Evolutionary conservation across 1,284 basidiomycete genomes (phyloP), one percentile per base, ranked within the genome.

Genomic region (Ganoderma lucidum): DNA sequence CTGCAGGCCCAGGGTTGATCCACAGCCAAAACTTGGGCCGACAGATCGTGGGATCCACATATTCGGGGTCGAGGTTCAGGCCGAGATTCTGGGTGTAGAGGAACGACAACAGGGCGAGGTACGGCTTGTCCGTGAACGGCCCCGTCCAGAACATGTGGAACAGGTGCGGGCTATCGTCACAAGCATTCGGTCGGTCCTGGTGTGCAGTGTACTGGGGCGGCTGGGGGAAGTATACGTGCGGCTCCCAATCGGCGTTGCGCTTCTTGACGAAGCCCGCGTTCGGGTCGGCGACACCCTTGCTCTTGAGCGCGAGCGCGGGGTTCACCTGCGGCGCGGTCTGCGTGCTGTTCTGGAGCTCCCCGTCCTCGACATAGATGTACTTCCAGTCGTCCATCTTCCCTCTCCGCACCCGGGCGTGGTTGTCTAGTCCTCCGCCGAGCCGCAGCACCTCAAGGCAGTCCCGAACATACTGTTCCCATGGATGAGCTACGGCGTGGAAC

Each of bases 141-240:
- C 92, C 92, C 0, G 91, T 90, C 92, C 92, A 93, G 81, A 93
- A 94, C 85, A 93, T 93, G 81, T 94, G 92, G 83, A 92, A 93
- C 56, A 93, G 80, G 39, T 89, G 86, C 15, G 91, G 88, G 74
- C 90, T 86, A 64, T 88, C 86, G 0, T 88, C 91, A 79, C 92
- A 94, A 0, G 87, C 75, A 8, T 75, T 68, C 0, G 80, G 75
- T 63, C 81, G 80, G 62, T 81, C 82, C 61, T 83, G 83, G 72
- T 81, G 83, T 0, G 84, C 78, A 30, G 77, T 71, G 70, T 87
- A 83, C 63, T 80, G 77, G 6, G 84, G 74, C 32, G 82, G 78
- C 30, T 79, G 68, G 63, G 80, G 79, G 56, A 87, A 80, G 37
- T 73, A 66, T 3, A 86, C 68, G 62, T 78, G 76, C 9, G 78